Evolutionary conservation across 1,139 yeast genomes (phyloP).

Genomic region (Taiozyma sp.): DNA sequence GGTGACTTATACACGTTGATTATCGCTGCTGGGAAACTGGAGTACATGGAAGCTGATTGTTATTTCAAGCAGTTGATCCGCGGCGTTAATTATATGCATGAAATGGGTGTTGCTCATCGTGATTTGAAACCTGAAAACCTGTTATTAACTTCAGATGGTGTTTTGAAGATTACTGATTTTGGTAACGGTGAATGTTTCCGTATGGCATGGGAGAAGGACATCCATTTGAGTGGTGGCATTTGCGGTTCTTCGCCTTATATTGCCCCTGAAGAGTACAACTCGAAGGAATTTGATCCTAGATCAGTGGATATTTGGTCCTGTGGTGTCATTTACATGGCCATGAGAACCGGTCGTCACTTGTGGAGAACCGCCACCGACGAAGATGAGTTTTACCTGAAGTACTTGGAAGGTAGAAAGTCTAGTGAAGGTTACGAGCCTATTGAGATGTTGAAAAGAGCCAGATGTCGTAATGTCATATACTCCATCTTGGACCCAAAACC

Average conservation of each 20-base stretch:
- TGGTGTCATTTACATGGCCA: conserved; percentile 96
- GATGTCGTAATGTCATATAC: conserved; percentile 89
- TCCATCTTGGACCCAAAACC: conserved; percentile 92
- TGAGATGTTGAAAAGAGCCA: conserved; percentile 72
- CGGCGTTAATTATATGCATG: conserved; percentile 95
- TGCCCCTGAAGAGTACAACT: conserved; percentile 90
- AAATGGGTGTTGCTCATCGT: conserved; percentile 94
- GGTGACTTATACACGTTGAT: conserved; percentile 90
- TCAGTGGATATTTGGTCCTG: conserved; percentile 96
- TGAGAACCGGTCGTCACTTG: conserved; percentile 92
- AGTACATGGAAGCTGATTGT: conserved; percentile 89
- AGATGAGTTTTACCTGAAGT: conserved; percentile 76
- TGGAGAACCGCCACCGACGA: conserved; percentile 84
- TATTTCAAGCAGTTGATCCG: conserved; percentile 87
- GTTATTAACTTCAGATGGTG: conserved; percentile 73
- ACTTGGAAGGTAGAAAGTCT: conserved; percentile 71
- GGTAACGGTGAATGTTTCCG: conserved; percentile 95
- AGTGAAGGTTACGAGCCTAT: conserved; percentile 89
- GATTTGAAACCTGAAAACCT: conserved; percentile 94
- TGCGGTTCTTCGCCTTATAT: conserved; percentile 92
- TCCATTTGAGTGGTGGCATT: conserved; percentile 79
- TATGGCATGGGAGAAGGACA: conserved; percentile 94
- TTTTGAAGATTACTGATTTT: conserved; percentile 86
- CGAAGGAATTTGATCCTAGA: conserved; percentile 79
- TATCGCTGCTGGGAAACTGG: conserved; percentile 78